Evolutionary conservation across 2,329 filamentous ascomycete genomes (phyloP).

Genomic region (Sclerotinia sclerotiorum): DNA sequence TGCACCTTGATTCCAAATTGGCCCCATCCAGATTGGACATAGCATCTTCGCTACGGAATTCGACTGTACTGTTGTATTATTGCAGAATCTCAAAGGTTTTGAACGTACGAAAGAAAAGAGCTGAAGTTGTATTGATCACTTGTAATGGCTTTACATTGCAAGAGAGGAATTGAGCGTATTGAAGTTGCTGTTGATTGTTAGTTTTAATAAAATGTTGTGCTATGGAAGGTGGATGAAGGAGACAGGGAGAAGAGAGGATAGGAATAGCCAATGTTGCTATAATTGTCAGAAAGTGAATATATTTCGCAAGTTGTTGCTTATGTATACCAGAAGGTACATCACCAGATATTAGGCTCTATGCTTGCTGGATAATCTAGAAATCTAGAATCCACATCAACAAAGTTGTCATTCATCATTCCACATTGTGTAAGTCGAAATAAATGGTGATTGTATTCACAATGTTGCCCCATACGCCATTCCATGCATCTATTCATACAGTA

Average conservation of each 20-base stretch:
- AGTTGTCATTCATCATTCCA: too few relatives aligned
- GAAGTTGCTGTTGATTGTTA: not conserved
- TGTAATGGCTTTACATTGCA: not conserved
- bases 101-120: not conserved
- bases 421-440: not conserved
- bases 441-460: conserved; percentile 10
- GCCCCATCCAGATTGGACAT: not conserved
- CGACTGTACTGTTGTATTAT: not conserved
- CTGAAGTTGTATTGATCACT: not conserved
- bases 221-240: not conserved
- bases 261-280: not conserved
- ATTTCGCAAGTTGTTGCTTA: not conserved
- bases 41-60: not conserved
- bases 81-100: not conserved
- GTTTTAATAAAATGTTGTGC: not conserved
- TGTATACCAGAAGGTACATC: not conserved
- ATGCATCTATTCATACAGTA: conserved; percentile 19
- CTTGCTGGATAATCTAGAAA: conserved; percentile 1
- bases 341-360: too few relatives aligned
- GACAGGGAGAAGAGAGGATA: not conserved
- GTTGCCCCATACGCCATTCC: not conserved
- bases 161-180: not conserved
- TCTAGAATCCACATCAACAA: not conserved
- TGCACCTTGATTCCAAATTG: not conserved
- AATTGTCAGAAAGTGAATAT: not conserved